Conservation (phyloP, 2,329 filamentous ascomycete genomes). For the Pseudohalonectria lignicola region DNA sequence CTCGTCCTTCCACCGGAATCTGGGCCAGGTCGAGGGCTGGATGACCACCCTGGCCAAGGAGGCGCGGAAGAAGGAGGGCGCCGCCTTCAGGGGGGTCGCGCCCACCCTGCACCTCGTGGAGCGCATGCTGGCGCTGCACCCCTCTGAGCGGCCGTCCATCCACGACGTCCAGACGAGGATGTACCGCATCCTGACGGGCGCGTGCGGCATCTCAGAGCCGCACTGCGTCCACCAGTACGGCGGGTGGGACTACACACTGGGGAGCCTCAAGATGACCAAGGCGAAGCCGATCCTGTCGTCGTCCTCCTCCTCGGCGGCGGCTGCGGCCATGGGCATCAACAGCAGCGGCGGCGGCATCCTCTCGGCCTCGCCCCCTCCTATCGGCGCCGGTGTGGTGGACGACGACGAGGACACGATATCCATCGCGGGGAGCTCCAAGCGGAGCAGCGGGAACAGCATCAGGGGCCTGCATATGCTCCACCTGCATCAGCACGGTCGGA, state of each 20-base stretch:
- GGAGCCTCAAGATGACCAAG: constrained; percentile 19
- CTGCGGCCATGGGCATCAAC: neutral
- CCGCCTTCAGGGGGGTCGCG: constrained; percentile 36
- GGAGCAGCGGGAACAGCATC: constrained; percentile 15
- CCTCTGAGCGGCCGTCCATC: constrained; percentile 40
- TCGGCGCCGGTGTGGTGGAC: neutral
- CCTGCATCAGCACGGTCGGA: constrained; percentile 11
- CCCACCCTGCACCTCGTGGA: constrained; percentile 41
- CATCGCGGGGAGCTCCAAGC: constrained; percentile 15
- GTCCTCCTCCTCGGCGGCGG: no score
- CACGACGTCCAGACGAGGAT: constrained; percentile 39
- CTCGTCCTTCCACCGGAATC: constrained; percentile 61
- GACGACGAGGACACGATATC: constrained; percentile 11
- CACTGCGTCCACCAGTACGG: constrained; percentile 43
- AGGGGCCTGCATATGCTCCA: neutral
- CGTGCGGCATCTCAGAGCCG: constrained; percentile 34
- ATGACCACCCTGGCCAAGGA: constrained; percentile 39
- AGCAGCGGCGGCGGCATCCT: constrained; percentile 1
- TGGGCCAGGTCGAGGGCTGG: constrained; percentile 59
- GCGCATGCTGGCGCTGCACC: constrained; percentile 41
- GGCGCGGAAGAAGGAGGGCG: constrained; percentile 19
- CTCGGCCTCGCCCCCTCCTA: neutral
- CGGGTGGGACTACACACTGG: constrained; percentile 17
- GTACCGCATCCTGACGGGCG: constrained; percentile 39
- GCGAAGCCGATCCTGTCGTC: constrained; percentile 2